Conservation (phyloP, 1,284 basidiomycete genomes). For the Grifola frondosa region DNA sequence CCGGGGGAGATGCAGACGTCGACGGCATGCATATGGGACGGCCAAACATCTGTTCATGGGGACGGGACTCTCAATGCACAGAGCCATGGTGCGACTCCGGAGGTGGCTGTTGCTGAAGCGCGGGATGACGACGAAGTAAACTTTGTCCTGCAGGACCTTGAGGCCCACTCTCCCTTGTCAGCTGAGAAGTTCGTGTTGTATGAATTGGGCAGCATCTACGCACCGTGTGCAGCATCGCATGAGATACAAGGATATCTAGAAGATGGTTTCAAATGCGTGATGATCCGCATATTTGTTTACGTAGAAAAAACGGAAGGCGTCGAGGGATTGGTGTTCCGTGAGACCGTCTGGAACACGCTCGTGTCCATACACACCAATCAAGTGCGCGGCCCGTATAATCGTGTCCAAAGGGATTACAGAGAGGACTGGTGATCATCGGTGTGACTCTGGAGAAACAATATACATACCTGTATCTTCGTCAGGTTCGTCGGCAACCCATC, state of each 20-base stretch:
- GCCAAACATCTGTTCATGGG: conserved; percentile 54
- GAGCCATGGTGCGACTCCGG: conserved; percentile 50
- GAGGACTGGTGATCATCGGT: background rate
- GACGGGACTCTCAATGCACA: conserved; percentile 36
- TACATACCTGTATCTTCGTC: conserved; percentile 21
- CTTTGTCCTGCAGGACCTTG: conserved; percentile 53
- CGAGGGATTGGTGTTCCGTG: background rate
- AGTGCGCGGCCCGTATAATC: conserved; percentile 15
- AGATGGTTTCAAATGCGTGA: too few species aligned
- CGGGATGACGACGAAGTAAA: conserved; percentile 63
- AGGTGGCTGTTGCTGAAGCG: conserved; percentile 51
- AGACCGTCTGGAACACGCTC: conserved; percentile 3
- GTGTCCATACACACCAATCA: conserved; percentile 8
- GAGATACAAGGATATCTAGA: too few species aligned
- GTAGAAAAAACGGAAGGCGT: conserved; percentile 8
- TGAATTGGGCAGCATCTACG: too few species aligned
- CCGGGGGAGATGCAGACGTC: conserved; percentile 51
- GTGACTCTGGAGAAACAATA: conserved; percentile 18
- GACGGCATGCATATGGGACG: conserved; percentile 47
- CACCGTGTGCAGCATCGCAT: too few species aligned
- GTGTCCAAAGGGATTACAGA: conserved; percentile 12
- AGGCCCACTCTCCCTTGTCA: conserved; percentile 41
- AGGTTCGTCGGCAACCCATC: conserved; percentile 4
- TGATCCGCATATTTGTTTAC: conserved; percentile 15
- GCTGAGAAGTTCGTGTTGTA: too few species aligned